Evolutionary conservation across 192 early-diverging fungal species (phyloP), one percentile per base, ranked within the genome.

Genomic region (Diversispora eburnea): DNA sequence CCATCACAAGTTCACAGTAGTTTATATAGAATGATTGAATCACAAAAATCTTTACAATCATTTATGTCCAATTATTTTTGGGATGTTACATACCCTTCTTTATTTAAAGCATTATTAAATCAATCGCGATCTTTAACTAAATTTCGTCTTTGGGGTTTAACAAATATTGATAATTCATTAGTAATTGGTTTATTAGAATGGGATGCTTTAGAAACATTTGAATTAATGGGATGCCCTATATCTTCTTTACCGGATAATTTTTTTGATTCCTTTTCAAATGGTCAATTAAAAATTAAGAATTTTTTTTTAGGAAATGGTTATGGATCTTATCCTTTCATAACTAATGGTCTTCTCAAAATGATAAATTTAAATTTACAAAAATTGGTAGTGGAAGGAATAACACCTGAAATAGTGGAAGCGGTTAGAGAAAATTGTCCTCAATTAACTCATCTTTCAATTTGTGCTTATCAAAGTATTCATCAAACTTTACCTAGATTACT

Each of bases 61-160:
- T 63, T 42, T 43, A 63, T 63, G 42, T 63, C 61, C 13, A 45
- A 63, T 63, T 63, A 63, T 63, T n/a, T 43, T n/a, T 63, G 61
- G 61, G 41, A 63, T 54, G 10, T 17, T 63, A 42, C 61, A n/a
- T n/a, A 41, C 6, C 41, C n/a, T 63, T 63, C 61, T n/a, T 15
- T 63, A 3, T 41, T 42, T 63, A 42, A 25, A 17, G 61, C 61
- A 17, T 43, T 63, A 43, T 42, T 42, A 45, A 45, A n/a, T 45
- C 17, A 25, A n/a, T 43, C 61, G 7, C 17, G 17, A 42, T 43
- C 61, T 5, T 63, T 63, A 63, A 63, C 33, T 42, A 13, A 17
- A 7, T 42, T 63, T 42, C 33, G 41, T 63, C 61, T 63, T n/a
- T 63, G 61, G 61, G 61, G 61, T 43, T 45, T 63, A 43, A 63